Percentiles rank a stretch among this genome's conserved stretches.
phyloP scores from a whole-genome alignment of 2,329 filamentous ascomycete species.

The Alternaria gansuensis region DNA sequence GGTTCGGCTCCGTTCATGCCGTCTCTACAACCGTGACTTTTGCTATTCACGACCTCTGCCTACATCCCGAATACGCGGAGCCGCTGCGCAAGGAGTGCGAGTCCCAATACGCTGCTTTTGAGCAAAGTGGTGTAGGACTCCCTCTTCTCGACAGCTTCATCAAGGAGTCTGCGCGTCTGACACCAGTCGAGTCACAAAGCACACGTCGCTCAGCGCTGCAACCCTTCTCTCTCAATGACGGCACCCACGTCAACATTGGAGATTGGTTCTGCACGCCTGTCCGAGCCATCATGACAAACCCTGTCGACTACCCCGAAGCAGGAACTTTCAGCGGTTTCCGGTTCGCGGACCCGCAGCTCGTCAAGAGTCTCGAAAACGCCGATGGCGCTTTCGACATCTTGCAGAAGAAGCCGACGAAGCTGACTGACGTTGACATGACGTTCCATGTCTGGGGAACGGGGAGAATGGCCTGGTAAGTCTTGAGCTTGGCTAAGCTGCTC shows the following conservation, averaged over 20 bases:
- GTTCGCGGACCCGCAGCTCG: constrained; percentile 23
- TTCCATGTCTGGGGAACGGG: constrained; percentile 34
- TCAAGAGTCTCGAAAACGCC: constrained; percentile 10
- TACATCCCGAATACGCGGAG: constrained; percentile 29
- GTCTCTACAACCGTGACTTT: constrained; percentile 32
- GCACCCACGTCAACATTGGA: constrained; percentile 24
- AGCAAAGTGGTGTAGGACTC: constrained; percentile 22
- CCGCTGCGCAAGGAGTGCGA: constrained; percentile 29
- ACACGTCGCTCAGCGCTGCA: constrained; percentile 28
- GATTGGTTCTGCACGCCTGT: constrained; percentile 34
- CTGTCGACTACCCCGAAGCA: constrained; percentile 20
- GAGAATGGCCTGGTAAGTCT: constrained; percentile 29
- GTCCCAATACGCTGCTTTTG: constrained; percentile 26
- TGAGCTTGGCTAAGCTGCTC: neutral
- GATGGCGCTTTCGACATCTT: constrained; percentile 11
- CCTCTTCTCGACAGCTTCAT: constrained; percentile 38
- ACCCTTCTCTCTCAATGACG: constrained; percentile 29
- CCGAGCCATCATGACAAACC: constrained; percentile 28
- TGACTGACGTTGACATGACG: constrained; percentile 25
- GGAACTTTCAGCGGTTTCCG: constrained; percentile 34
- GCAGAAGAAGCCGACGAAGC: constrained; percentile 22
- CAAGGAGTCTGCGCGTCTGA: constrained; percentile 32
- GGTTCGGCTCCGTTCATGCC: constrained; percentile 49
- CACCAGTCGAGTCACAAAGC: constrained; percentile 31
- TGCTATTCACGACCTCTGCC: constrained; percentile 30